A percentile compares a stretch with the other conserved stretches of the same genome.
Conservation (phyloP, 1,284 basidiomycete genomes). For the Sanghuangporus weigelae region DNA sequence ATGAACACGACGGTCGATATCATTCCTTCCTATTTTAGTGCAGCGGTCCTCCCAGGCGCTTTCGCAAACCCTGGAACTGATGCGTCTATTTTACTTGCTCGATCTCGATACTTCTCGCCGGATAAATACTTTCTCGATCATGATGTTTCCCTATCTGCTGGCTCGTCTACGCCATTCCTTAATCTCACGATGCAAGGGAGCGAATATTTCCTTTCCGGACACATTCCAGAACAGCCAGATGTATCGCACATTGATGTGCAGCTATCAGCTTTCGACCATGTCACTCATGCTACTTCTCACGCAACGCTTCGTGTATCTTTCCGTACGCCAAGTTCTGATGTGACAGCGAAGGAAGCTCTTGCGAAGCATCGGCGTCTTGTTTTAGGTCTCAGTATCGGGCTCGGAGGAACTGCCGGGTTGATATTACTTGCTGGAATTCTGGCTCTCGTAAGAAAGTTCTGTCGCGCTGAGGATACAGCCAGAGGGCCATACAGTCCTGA, state of each 20-base stretch:
- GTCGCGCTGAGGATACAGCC: conserved; percentile 52
- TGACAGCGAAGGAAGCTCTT: conserved; percentile 23
- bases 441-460: conserved; percentile 49
- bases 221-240: conserved; percentile 39
- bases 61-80: conserved; percentile 5
- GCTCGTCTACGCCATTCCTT: not conserved
- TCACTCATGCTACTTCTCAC: conserved; percentile 69
- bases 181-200: not conserved
- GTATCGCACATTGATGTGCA: conserved; percentile 41
- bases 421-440: conserved; percentile 49
- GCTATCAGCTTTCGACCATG: conserved; percentile 58
- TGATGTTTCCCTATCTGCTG: not conserved
- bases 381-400: conserved; percentile 55
- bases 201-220: conserved; percentile 39
- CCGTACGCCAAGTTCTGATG: conserved; percentile 29
- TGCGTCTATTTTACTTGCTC: not conserved
- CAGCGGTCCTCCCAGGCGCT: not conserved
- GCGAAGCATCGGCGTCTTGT: conserved; percentile 34
- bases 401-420: conserved; percentile 57
- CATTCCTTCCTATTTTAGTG: conserved; percentile 10
- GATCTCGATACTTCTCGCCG: not conserved
- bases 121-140: conserved; percentile 1
- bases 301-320: conserved; percentile 52
- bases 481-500: conserved; percentile 19
- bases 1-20: conserved; percentile 3